Percentiles rank a stretch among this genome's conserved stretches.
Evolutionary conservation across 2,329 filamentous ascomycete genomes (phyloP).

Genomic region (Alternaria atra): DNA sequence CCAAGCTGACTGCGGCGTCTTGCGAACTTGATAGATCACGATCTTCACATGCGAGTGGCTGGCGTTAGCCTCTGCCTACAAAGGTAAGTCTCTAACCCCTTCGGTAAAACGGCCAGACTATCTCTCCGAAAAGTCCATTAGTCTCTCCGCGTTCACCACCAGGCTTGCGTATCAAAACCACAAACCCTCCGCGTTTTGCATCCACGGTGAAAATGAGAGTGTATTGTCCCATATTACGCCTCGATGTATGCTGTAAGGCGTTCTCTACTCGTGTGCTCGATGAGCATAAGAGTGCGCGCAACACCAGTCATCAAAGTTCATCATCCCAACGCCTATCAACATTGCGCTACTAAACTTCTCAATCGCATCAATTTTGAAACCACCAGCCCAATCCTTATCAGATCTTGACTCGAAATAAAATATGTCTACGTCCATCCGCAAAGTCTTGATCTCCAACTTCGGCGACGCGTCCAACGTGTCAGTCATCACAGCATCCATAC

Average conservation of each 20-base stretch:
- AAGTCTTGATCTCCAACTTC: conserved; percentile 56
- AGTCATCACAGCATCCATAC: conserved; percentile 47
- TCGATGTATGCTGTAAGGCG: too few relatives aligned
- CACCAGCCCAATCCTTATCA: not conserved
- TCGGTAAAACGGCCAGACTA: not conserved
- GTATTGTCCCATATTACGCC: too few relatives aligned
- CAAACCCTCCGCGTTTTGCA: too few relatives aligned
- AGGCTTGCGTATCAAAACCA: too few relatives aligned
- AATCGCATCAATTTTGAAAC: too few relatives aligned
- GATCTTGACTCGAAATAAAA: not conserved
- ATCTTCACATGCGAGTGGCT: not conserved
- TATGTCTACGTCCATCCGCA: conserved; percentile 52
- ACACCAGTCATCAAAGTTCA: too few relatives aligned
- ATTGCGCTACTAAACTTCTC: too few relatives aligned
- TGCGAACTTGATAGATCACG: not conserved
- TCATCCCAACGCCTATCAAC: too few relatives aligned
- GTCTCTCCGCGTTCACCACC: not conserved
- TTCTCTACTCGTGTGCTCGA: too few relatives aligned
- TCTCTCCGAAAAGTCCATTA: not conserved
- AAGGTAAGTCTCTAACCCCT: not conserved
- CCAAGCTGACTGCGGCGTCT: not conserved
- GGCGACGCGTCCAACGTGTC: conserved; percentile 54
- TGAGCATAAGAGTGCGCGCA: too few relatives aligned
- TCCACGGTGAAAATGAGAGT: too few relatives aligned
- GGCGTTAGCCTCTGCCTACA: not conserved